phyloP scores from a whole-genome alignment of 2,329 filamentous ascomycete species.

The Chaetomium sp. region DNA sequence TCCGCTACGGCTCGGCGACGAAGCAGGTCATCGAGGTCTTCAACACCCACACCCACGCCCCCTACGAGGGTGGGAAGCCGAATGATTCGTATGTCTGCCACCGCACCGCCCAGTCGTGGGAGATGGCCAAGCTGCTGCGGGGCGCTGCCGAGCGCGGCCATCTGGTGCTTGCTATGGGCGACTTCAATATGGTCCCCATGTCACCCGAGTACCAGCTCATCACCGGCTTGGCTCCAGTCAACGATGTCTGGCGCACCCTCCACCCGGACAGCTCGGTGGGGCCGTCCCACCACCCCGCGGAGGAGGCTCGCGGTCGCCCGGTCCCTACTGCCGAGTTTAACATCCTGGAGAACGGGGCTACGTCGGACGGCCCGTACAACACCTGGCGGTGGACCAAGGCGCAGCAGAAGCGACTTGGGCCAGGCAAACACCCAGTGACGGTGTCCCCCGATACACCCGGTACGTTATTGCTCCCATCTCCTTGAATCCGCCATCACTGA shows the following conservation, averaged over 20 bases:
- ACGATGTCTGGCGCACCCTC: slow-evolving; percentile 81
- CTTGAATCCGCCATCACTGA: not conserved
- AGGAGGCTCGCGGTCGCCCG: slow-evolving; percentile 65
- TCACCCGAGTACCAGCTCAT: slow-evolving; percentile 84
- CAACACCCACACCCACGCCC: slow-evolving; percentile 87
- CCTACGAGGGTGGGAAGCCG: slow-evolving; percentile 73
- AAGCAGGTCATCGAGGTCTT: slow-evolving; percentile 83
- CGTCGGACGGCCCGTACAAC: slow-evolving; percentile 83
- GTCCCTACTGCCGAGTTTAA: slow-evolving; percentile 79
- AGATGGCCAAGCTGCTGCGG: slow-evolving; percentile 85
- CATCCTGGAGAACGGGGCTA: slow-evolving; percentile 77
- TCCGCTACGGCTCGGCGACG: slow-evolving; percentile 66
- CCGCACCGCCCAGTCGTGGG: slow-evolving; percentile 90
- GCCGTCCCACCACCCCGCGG: slow-evolving; percentile 65
- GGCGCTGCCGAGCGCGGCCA: slow-evolving; percentile 78
- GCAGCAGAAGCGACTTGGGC: slow-evolving; percentile 67
- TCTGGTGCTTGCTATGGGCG: slow-evolving; percentile 82
- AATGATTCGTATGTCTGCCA: slow-evolving; percentile 88
- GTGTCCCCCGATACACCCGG: slow-evolving; percentile 61
- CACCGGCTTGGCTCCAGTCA: slow-evolving; percentile 73
- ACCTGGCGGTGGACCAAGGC: slow-evolving; percentile 88
- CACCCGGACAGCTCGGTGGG: slow-evolving; percentile 85
- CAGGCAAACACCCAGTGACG: slow-evolving; percentile 60
- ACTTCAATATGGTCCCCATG: slow-evolving; percentile 95
- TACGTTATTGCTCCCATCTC: slow-evolving; percentile 4